Conservation (phyloP, 2,329 filamentous ascomycete genomes). For the Clonostachys byssicola region DNA sequence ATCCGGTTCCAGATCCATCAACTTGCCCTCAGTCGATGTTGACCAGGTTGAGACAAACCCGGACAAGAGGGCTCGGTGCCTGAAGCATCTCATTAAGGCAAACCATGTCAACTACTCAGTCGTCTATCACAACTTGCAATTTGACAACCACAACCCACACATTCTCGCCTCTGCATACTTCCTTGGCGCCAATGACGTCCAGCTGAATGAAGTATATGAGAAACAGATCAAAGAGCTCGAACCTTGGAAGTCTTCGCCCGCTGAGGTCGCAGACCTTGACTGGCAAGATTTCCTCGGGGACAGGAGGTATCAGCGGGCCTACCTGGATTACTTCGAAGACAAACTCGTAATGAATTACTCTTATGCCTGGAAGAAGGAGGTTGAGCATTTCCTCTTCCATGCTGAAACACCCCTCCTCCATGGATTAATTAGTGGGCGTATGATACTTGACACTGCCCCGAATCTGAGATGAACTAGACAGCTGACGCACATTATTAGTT, state of each 20-base stretch:
- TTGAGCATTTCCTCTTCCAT: constrained; percentile 71
- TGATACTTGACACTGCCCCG: constrained; percentile 21
- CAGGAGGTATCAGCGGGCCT: constrained; percentile 80
- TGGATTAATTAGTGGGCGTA: constrained; percentile 74
- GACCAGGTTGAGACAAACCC: constrained; percentile 76
- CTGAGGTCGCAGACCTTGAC: constrained; percentile 77
- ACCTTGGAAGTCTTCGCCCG: constrained; percentile 78
- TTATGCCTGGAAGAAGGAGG: constrained; percentile 81
- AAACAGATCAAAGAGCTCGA: constrained; percentile 67
- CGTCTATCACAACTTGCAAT: constrained; percentile 69
- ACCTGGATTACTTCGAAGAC: constrained; percentile 94
- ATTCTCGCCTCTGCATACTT: constrained; percentile 82
- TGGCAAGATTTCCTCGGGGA: constrained; percentile 85
- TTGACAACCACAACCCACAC: constrained; percentile 81
- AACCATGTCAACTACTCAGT: constrained; percentile 91
- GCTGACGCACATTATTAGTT: constrained; percentile 44
- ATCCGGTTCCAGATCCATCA: constrained; percentile 30
- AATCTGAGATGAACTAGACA: neutral
- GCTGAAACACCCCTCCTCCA: constrained; percentile 77
- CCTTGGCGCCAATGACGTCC: constrained; percentile 68
- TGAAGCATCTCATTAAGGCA: constrained; percentile 87
- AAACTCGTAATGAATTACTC: constrained; percentile 66
- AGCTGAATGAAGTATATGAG: constrained; percentile 80
- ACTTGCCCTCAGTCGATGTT: constrained; percentile 64
- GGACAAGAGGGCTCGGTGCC: constrained; percentile 74